These are phyloP conservation scores for Angomonas ambiguus DNA, from an alignment of 208 protist genomes.

Conservation along the genomic window DNA sequence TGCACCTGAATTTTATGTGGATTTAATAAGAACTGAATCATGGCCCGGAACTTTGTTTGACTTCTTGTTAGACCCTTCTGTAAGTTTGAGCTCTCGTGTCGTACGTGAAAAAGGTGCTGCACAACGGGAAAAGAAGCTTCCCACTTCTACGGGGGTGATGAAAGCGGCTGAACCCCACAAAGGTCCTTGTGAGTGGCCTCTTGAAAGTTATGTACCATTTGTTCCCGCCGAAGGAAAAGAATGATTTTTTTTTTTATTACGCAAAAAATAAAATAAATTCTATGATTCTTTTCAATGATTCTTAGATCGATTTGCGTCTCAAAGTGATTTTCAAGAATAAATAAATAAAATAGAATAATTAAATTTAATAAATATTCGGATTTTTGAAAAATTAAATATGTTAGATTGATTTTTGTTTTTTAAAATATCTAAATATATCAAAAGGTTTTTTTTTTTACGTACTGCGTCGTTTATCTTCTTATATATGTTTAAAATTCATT, in stretches of 20 bases:
- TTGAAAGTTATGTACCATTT: constrained; percentile 10
- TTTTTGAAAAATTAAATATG: constrained; percentile 4
- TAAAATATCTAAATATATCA: too few relatives aligned
- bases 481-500: background rate
- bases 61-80: constrained; percentile 70
- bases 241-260: constrained; percentile 8
- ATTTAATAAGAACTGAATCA: constrained; percentile 65
- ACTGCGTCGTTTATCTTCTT: constrained; percentile 1
- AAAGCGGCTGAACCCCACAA: constrained; percentile 41
- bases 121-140: constrained; percentile 44
- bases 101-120: constrained; percentile 52
- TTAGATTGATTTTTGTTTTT: background rate
- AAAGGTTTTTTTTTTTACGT: constrained; percentile 3
- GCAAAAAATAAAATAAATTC: too few relatives aligned
- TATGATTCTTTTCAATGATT: too few relatives aligned
- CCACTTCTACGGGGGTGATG: constrained; percentile 28
- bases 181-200: constrained; percentile 38
- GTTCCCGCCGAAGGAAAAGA: constrained; percentile 2
- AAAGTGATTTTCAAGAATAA: too few relatives aligned
- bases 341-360: too few relatives aligned
- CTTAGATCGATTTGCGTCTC: too few relatives aligned
- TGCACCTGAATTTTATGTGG: constrained; percentile 93
- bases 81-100: constrained; percentile 76
- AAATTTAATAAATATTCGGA: too few relatives aligned
- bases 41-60: constrained; percentile 73